Evolutionary conservation across 257 asterid genomes (phyloP), one percentile per base, ranked within the genome.

Genomic region (Dorcoceras hygrometricum): DNA sequence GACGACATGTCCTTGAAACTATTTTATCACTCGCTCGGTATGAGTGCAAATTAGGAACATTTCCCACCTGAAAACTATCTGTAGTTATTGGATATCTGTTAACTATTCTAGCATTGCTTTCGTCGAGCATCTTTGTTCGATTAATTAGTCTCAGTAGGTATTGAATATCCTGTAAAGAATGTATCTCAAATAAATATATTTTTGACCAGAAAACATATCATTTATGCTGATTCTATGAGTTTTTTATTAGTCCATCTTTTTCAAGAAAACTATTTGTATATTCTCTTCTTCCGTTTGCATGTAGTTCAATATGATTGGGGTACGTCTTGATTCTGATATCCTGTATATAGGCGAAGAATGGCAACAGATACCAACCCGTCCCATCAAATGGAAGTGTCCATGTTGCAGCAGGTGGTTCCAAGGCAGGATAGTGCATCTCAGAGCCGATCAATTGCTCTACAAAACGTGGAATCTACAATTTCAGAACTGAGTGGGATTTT

Each of bases 401-500:
- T 90, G 90, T 54, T 90, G 76, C 97, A 89, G 73, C 87, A 84
- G 64, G 75, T 81, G 64, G 89, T 80, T 59, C 96, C 96, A 39
- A 79, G 84, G 68, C 96, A 90, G 76, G 97, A 90, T 36, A 86
- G 25, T 75, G 79, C 77, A 65, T 50, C 84, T n/a, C 90, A 84
- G 59, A 77, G 84, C 73, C 80, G 96, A 48, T 70, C 92, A 10
- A 82, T 61, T 61, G 96, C 96, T 72, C 97, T 90, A 71, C 97
- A 90, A 71, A 90, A 76, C 58, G 97, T 90, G 69, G 96, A 90
- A 77, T 88, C 97, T 24, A 90, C 97, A 22, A 88, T 90, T 62
- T 73, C 95, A 57, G 97, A 90, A 74, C 84, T 90, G 56, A 54
- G 97, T 66, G 90, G 89, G 57, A 88, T 90, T 57, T 90, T 90